Percentiles rank a stretch among this genome's conserved stretches.
These are phyloP conservation scores for Naegleria fowleri DNA, from an alignment of 208 protist species.

Conservation along the genomic window DNA sequence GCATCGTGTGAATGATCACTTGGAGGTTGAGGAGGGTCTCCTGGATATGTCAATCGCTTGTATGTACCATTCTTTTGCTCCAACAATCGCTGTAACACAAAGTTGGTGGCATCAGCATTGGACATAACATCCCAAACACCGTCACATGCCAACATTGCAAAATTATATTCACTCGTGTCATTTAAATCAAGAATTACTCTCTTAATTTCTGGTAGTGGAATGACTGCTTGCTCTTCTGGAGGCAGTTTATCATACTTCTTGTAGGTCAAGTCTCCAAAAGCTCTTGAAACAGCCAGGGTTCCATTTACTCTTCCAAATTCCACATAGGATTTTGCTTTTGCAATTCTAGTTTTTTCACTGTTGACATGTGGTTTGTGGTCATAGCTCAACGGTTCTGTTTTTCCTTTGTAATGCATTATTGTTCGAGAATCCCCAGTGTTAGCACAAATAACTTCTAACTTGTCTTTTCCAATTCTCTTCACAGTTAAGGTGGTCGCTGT, in stretches of 20 bases:
- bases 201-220: conserved; percentile 42
- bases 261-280: conserved; percentile 86
- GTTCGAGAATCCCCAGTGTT: conserved; percentile 85
- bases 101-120: conserved; percentile 73
- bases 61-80: conserved; percentile 3
- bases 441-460: conserved; percentile 62
- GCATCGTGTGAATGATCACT: background rate
- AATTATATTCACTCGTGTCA: conserved; percentile 55
- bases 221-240: conserved; percentile 81
- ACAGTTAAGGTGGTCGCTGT: conserved; percentile 65
- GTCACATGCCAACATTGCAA: conserved; percentile 83
- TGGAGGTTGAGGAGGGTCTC: background rate
- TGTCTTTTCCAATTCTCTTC: conserved; percentile 43
- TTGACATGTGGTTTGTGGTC: conserved; percentile 84
- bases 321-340: conserved; percentile 78
- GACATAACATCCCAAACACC: conserved; percentile 83
- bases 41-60: background rate
- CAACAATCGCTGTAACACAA: conserved; percentile 68
- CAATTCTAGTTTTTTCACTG: conserved; percentile 71
- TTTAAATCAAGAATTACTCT: background rate
- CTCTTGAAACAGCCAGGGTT: conserved; percentile 81
- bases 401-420: conserved; percentile 70
- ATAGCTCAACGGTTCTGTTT: conserved; percentile 70
- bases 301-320: conserved; percentile 82
- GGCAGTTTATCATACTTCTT: conserved; percentile 69